These are phyloP conservation scores for Sporormia fimetaria DNA, from an alignment of 495 filamentous ascomycete species.

Conservation along the genomic window DNA sequence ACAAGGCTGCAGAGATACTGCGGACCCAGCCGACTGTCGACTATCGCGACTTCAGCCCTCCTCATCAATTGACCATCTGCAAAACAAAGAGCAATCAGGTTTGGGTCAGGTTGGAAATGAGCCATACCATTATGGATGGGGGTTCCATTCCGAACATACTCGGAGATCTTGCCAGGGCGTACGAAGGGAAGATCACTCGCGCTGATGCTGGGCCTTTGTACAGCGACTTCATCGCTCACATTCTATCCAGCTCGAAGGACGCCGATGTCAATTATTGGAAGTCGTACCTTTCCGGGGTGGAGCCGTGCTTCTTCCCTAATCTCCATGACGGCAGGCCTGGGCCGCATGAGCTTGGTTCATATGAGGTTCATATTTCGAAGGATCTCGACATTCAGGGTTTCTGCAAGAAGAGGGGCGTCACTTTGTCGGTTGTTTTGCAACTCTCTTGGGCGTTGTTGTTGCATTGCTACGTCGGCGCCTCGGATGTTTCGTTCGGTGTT, in stretches of 20 bases:
- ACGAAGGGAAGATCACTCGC: slow-evolving; percentile 9
- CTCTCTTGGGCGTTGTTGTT: slow-evolving; percentile 45
- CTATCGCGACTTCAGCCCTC: slow-evolving; percentile 15
- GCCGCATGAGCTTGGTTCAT: slow-evolving; percentile 12
- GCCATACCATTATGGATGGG: slow-evolving; percentile 23
- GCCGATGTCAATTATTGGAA: slow-evolving; percentile 26
- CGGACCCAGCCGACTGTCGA: slow-evolving; percentile 10
- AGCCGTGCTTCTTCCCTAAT: slow-evolving; percentile 23
- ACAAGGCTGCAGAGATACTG: slow-evolving; percentile 4
- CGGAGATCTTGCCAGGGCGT: slow-evolving; percentile 18
- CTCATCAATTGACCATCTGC: slow-evolving; percentile 18
- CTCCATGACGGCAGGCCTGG: slow-evolving; percentile 6
- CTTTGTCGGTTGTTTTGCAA: slow-evolving; percentile 43
- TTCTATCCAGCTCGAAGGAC: slow-evolving; percentile 16
- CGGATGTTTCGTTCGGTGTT: slow-evolving; percentile 46
- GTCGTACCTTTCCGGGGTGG: slow-evolving; percentile 17
- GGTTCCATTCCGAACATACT: slow-evolving; percentile 22
- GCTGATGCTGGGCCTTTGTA: slow-evolving; percentile 19
- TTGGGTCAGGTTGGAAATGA: slow-evolving; percentile 22
- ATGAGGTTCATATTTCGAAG: slow-evolving; percentile 9
- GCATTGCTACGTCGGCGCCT: slow-evolving; percentile 38
- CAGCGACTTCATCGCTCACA: slow-evolving; percentile 22
- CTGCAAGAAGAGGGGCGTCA: slow-evolving; percentile 41
- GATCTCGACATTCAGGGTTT: slow-evolving; percentile 29
- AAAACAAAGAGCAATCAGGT: slow-evolving; percentile 13